phyloP scores from a whole-genome alignment of 2,329 filamentous ascomycete genomes.

The Fusarium aywerte region DNA sequence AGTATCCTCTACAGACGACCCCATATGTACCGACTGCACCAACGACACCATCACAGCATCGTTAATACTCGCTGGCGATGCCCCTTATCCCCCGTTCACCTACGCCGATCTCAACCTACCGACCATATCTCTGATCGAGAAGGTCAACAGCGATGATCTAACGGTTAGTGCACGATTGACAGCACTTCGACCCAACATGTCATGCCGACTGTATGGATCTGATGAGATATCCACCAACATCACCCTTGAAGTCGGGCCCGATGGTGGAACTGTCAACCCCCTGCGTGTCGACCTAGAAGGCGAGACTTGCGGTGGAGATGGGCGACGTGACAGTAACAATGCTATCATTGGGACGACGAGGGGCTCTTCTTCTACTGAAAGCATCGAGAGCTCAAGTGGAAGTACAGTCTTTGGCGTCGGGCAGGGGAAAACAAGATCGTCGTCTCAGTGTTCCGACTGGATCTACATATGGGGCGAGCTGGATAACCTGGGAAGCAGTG shows the following conservation, averaged over 20 bases:
- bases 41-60: slow-evolving; percentile 50
- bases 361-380: background rate
- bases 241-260: slow-evolving; percentile 33
- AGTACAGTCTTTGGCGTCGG: slow-evolving; percentile 37
- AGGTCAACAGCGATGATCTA: slow-evolving; percentile 9
- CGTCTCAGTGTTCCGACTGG: slow-evolving; percentile 48
- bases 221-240: slow-evolving; percentile 43
- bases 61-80: slow-evolving; percentile 50
- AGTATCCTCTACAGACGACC: slow-evolving; percentile 38
- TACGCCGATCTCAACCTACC: slow-evolving; percentile 49
- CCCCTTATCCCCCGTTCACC: slow-evolving; percentile 52
- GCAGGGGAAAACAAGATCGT: slow-evolving; percentile 29
- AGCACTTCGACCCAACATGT: slow-evolving; percentile 49
- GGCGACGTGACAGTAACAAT: slow-evolving; percentile 19
- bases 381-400: background rate
- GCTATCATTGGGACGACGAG: slow-evolving; percentile 34
- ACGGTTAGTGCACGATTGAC: slow-evolving; percentile 45
- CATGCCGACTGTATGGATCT: slow-evolving; percentile 35
- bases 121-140: slow-evolving; percentile 33
- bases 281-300: slow-evolving; percentile 40
- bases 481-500: slow-evolving; percentile 33
- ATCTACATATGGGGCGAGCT: slow-evolving; percentile 53
- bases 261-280: slow-evolving; percentile 33
- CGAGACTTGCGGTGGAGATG: slow-evolving; percentile 32
- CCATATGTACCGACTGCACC: slow-evolving; percentile 40